Conservation (phyloP, 129 eudicot species). For the Deinandra increscens region DNA sequence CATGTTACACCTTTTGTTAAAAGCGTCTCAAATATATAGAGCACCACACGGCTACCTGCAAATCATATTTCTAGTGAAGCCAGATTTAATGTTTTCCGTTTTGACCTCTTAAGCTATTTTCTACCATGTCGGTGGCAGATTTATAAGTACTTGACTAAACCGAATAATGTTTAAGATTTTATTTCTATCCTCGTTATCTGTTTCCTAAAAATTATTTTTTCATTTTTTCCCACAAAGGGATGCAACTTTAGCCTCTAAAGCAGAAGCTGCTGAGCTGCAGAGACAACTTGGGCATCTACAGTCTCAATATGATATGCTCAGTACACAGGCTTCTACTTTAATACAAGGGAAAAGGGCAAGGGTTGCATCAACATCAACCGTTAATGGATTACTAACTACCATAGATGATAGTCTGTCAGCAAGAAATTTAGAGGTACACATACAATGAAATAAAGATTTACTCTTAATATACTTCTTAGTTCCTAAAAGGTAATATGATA, state of each 20-base stretch:
- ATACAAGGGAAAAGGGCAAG: slow-evolving; percentile 94
- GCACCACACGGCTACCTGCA: background rate
- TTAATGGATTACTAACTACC: slow-evolving; percentile 67
- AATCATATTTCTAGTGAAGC: background rate
- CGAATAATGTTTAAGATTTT: background rate
- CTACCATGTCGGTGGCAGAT: background rate
- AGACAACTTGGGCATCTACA: slow-evolving; percentile 85
- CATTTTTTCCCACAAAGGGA: slow-evolving; percentile 42
- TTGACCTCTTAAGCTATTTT: slow-evolving; percentile 1
- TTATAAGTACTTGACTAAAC: background rate
- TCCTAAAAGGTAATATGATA: slow-evolving; percentile 4
- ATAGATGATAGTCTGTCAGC: slow-evolving; percentile 85
- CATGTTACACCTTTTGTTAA: background rate
- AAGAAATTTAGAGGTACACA: slow-evolving; percentile 77
- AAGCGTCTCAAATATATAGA: background rate
- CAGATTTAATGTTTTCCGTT: background rate
- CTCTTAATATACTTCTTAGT: slow-evolving; percentile 14
- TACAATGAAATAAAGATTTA: background rate
- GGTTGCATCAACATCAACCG: slow-evolving; percentile 80
- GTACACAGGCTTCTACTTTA: slow-evolving; percentile 74
- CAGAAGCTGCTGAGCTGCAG: slow-evolving; percentile 86
- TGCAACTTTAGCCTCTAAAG: slow-evolving; percentile 68
- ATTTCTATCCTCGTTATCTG: background rate
- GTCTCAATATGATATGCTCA: slow-evolving; percentile 81
- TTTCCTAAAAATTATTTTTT: background rate